phyloP scores from a whole-genome alignment of 2,329 filamentous ascomycete genomes.

The Drechslerella coelobrocha region DNA sequence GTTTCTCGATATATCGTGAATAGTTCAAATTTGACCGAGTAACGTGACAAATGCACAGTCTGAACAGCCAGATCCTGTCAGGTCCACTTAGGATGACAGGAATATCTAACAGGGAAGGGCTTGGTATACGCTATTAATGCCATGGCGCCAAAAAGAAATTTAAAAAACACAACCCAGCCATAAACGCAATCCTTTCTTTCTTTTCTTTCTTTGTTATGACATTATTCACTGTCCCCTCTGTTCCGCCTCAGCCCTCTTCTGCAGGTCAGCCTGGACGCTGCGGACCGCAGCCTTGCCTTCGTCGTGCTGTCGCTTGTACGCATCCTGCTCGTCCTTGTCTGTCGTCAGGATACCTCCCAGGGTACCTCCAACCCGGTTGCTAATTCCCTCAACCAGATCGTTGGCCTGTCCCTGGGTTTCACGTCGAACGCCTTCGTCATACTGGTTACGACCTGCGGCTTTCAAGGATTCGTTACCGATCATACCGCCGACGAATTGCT shows the following conservation, averaged over 20 bases:
- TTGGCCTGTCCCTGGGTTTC: constrained; percentile 82
- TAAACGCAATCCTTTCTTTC: too few relatives aligned
- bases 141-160: too few relatives aligned
- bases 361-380: constrained; percentile 51
- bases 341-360: constrained; percentile 20
- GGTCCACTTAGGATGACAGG: too few relatives aligned
- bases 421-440: constrained; percentile 77
- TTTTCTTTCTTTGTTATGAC: too few relatives aligned
- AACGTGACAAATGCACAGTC: too few relatives aligned
- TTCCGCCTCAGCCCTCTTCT: constrained; percentile 26
- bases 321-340: constrained; percentile 27
- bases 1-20: too few relatives aligned
- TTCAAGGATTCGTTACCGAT: constrained; percentile 79
- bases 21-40: too few relatives aligned
- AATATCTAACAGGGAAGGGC: too few relatives aligned
- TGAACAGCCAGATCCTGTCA: too few relatives aligned
- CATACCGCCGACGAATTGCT: constrained; percentile 78
- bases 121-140: too few relatives aligned
- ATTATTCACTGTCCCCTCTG: not conserved
- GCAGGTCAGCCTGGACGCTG: constrained; percentile 37
- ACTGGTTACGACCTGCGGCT: constrained; percentile 76
- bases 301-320: constrained; percentile 36
- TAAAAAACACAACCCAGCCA: too few relatives aligned
- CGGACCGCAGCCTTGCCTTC: constrained; percentile 42
- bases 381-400: constrained; percentile 73